Percentiles rank a stretch among this genome's conserved stretches.
Evolutionary conservation across 352 stramenopile genomes (phyloP).

Genomic region (Phytophthora fragariae): DNA sequence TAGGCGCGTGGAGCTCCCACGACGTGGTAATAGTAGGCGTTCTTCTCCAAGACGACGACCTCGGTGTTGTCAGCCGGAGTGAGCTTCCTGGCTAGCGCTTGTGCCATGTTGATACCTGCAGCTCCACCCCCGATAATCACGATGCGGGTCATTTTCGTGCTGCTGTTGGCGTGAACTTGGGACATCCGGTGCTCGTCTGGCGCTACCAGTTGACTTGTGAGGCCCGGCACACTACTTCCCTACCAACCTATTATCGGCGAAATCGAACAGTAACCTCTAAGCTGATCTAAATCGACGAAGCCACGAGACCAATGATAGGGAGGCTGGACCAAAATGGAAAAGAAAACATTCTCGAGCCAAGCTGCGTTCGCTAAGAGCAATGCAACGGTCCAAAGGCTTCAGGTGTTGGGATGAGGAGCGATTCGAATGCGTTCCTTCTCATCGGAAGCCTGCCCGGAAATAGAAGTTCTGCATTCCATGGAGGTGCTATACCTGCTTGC

Average conservation of each 20-base stretch:
- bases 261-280: background rate
- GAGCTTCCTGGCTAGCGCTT: slow-evolving; percentile 41
- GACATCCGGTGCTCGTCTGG: slow-evolving; percentile 1
- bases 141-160: slow-evolving; percentile 33
- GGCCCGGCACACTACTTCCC: background rate
- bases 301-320: too few relatives aligned
- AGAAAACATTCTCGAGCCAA: too few relatives aligned
- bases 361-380: too few relatives aligned
- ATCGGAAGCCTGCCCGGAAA: too few relatives aligned
- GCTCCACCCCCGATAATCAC: slow-evolving; percentile 46
- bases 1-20: slow-evolving; percentile 46
- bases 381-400: too few relatives aligned
- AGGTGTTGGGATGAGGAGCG: too few relatives aligned
- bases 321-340: too few relatives aligned
- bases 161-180: slow-evolving; percentile 19
- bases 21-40: slow-evolving; percentile 47
- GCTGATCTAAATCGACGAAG: too few relatives aligned
- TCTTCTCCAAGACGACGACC: slow-evolving; percentile 53
- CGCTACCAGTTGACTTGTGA: background rate
- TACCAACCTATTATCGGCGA: background rate
- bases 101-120: slow-evolving; percentile 41
- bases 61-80: slow-evolving; percentile 30
- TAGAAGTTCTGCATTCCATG: too few relatives aligned
- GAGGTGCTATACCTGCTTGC: too few relatives aligned
- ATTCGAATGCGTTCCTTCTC: too few relatives aligned